Conservation (phyloP, 257 asterid species). For the Ballota nigra region DNA sequence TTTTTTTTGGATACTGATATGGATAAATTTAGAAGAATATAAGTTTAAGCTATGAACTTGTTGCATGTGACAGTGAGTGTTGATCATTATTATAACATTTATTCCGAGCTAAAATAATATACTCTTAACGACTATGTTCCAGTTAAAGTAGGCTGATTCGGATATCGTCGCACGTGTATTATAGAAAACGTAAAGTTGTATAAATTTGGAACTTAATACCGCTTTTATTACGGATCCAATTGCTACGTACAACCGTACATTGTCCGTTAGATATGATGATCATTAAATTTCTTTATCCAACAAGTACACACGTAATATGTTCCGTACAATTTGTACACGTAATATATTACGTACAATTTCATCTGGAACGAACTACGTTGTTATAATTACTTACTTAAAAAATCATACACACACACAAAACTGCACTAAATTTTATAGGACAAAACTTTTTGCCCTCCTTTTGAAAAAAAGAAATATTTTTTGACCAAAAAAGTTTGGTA, state of each 20-base stretch:
- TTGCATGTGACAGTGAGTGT: too few relatives aligned
- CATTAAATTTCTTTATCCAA: neutral
- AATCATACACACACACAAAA: too few relatives aligned
- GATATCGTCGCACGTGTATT: neutral
- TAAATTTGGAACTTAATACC: too few relatives aligned
- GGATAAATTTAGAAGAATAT: neutral
- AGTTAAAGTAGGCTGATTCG: too few relatives aligned
- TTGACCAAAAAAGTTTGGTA: too few relatives aligned
- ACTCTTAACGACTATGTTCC: neutral
- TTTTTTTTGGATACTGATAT: too few relatives aligned
- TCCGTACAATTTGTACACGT: neutral
- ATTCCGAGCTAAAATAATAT: neutral
- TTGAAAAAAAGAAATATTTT: too few relatives aligned
- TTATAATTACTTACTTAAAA: too few relatives aligned
- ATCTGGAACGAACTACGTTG: too few relatives aligned
- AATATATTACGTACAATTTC: neutral
- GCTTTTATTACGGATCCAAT: neutral
- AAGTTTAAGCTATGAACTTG: neutral
- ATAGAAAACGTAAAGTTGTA: neutral
- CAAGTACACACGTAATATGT: neutral
- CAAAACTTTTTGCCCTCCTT: too few relatives aligned
- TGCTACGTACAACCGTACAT: neutral
- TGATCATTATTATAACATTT: too few relatives aligned
- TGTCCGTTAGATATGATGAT: neutral
- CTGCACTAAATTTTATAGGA: too few relatives aligned